Conservation (phyloP, 2,329 filamentous ascomycete species). For the Arthrobotrys entomopaga region DNA sequence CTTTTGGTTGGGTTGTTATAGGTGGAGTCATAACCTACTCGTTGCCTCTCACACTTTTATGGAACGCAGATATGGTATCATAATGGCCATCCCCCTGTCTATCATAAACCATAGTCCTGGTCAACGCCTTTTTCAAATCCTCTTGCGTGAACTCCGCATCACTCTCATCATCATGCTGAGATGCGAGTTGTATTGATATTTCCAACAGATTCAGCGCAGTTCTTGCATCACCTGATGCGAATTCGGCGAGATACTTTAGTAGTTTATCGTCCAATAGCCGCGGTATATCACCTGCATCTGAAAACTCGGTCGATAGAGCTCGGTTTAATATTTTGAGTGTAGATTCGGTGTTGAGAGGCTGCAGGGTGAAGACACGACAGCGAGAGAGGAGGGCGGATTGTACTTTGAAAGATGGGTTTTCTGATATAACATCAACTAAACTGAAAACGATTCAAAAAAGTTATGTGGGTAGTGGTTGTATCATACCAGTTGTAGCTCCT, state of each 20-base stretch:
- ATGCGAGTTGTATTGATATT: conserved; percentile 74
- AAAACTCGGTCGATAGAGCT: conserved; percentile 39
- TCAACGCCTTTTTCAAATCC: conserved; percentile 82
- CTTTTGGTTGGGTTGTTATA: not conserved
- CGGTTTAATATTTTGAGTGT: conserved; percentile 62
- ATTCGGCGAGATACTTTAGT: conserved; percentile 81
- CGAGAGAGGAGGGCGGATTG: conserved; percentile 86
- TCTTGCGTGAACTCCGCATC: conserved; percentile 70
- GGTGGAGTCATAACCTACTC: conserved; percentile 65
- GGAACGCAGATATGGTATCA: conserved; percentile 95
- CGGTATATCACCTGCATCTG: conserved; percentile 58
- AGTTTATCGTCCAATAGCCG: conserved; percentile 80
- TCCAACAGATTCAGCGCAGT: conserved; percentile 93
- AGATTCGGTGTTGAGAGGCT: conserved; percentile 75
- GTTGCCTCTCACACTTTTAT: conserved; percentile 90
- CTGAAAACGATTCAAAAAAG: not conserved
- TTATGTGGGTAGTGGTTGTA: not conserved
- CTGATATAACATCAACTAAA: conserved; percentile 18
- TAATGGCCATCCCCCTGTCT: conserved; percentile 96
- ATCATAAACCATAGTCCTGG: conserved; percentile 94
- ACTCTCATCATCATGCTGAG: conserved; percentile 7
- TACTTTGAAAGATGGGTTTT: conserved; percentile 91
- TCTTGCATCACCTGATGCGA: conserved; percentile 90
- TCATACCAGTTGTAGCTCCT: conserved; percentile 81
- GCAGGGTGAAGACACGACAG: conserved; percentile 88